Evolutionary conservation across 108 stramenopile species (phyloP).

Genomic region (Nitzschia palea): DNA sequence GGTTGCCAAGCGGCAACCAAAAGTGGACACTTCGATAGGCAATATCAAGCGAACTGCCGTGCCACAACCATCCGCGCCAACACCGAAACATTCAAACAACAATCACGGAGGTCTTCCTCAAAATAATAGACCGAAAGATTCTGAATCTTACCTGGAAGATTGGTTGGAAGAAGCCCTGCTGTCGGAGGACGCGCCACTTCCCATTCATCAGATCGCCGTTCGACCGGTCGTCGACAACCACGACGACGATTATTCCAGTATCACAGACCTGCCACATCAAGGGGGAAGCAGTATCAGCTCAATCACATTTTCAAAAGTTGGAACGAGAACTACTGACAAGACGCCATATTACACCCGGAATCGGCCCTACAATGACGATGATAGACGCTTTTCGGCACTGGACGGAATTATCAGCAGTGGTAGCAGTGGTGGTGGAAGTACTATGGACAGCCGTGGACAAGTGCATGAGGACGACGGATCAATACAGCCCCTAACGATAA

Average conservation of each 20-base stretch:
- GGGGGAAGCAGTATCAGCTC: neutral
- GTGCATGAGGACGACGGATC: slow-evolving; percentile 7
- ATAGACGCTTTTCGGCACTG: neutral
- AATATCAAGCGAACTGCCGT: too few relatives aligned
- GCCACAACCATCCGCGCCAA: neutral
- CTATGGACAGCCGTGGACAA: slow-evolving; percentile 10
- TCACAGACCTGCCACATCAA: neutral
- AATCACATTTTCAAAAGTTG: neutral
- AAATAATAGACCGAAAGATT: neutral
- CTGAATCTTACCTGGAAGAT: neutral
- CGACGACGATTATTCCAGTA: neutral
- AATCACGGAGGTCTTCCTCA: too few relatives aligned
- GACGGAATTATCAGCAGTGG: neutral
- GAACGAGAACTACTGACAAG: neutral
- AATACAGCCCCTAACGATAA: neutral
- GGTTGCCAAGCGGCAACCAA: too few relatives aligned
- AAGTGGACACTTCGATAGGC: too few relatives aligned
- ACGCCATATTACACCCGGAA: neutral
- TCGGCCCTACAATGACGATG: too few relatives aligned
- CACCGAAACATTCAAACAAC: slow-evolving; percentile 3
- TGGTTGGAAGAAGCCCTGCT: slow-evolving; percentile 18
- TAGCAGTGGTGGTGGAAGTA: neutral
- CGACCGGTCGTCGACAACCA: too few relatives aligned
- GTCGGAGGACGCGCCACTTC: too few relatives aligned
- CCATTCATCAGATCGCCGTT: too few relatives aligned